Conservation (phyloP, 306 rosid genomes). For the Cicer yamashitae region DNA sequence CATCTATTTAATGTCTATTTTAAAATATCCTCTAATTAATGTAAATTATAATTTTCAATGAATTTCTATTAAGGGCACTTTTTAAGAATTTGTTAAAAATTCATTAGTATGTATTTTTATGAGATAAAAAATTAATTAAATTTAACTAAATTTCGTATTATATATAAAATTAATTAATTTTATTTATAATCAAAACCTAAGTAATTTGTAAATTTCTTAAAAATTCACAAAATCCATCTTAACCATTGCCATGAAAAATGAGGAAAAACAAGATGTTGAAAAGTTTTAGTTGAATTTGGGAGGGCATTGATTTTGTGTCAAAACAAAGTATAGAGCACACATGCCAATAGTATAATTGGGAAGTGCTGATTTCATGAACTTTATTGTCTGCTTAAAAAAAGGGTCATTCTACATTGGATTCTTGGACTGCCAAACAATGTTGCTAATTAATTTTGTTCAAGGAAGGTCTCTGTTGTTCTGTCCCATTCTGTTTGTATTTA, state of each 20-base stretch:
- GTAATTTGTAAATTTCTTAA: too few species aligned
- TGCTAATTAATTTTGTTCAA: conserved; percentile 10
- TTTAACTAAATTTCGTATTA: too few species aligned
- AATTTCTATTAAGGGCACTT: too few species aligned
- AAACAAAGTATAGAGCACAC: conserved; percentile 32
- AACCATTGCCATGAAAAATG: conserved; percentile 1
- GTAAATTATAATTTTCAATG: too few species aligned
- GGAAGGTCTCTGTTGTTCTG: conserved; percentile 38
- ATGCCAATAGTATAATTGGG: conserved; percentile 22
- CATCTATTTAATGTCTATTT: too few species aligned
- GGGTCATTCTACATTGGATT: conserved; percentile 57
- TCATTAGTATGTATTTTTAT: too few species aligned
- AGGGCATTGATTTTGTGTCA: conserved; percentile 7
- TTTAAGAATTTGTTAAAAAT: too few species aligned
- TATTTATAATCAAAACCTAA: too few species aligned
- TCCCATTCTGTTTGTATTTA: conserved; percentile 50
- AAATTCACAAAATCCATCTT: neutral
- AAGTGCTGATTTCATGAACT: conserved; percentile 18
- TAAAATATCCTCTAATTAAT: too few species aligned
- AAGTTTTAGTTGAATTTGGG: neutral
- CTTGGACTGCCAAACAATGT: conserved; percentile 36
- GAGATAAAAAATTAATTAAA: too few species aligned
- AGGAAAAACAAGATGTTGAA: neutral
- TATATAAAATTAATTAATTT: too few species aligned
- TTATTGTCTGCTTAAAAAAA: conserved; percentile 32